phyloP scores from a whole-genome alignment of 2,329 filamentous ascomycete species.

The Aspergillus awamori region DNA sequence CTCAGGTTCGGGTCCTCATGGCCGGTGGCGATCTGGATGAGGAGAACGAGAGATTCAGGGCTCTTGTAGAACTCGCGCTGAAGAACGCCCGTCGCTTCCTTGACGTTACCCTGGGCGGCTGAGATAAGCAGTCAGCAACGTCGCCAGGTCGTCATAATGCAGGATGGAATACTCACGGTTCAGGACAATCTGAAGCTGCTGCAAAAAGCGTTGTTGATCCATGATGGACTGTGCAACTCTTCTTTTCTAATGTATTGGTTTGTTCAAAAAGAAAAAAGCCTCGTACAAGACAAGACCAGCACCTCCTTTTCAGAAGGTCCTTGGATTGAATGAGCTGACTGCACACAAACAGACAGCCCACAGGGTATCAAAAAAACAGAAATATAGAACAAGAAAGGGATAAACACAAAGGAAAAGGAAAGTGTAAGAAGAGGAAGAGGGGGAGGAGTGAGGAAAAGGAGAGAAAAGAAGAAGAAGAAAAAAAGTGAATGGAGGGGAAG shows the following conservation, averaged over 20 bases:
- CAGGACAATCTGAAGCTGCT: conserved; percentile 84
- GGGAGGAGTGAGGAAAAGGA: conserved; percentile 25
- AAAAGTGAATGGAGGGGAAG: conserved; percentile 20
- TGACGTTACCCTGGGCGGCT: conserved; percentile 89
- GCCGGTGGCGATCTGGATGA: conserved; percentile 85
- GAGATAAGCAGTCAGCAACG: conserved; percentile 25
- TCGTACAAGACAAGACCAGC: background rate
- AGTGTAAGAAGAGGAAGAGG: conserved; percentile 21
- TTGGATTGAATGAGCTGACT: conserved; percentile 31
- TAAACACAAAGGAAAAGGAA: conserved; percentile 23
- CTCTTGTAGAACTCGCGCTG: conserved; percentile 92
- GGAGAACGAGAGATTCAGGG: conserved; percentile 78
- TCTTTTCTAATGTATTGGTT: conserved; percentile 7
- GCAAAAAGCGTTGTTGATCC: conserved; percentile 81
- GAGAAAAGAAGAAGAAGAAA: conserved; percentile 15
- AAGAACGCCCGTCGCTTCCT: conserved; percentile 84
- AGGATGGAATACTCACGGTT: conserved; percentile 67
- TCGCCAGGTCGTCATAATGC: background rate
- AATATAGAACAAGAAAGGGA: conserved; percentile 29
- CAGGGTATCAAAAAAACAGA: conserved; percentile 37
- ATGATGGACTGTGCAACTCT: conserved; percentile 50
- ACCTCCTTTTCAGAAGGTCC: conserved; percentile 17
- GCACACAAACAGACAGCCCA: conserved; percentile 35
- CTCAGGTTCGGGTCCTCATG: conserved; percentile 72
- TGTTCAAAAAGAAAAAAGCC: conserved; percentile 7